Evolutionary conservation across 2,329 filamentous ascomycete genomes (phyloP).

Genomic region (Neonectria punicea): DNA sequence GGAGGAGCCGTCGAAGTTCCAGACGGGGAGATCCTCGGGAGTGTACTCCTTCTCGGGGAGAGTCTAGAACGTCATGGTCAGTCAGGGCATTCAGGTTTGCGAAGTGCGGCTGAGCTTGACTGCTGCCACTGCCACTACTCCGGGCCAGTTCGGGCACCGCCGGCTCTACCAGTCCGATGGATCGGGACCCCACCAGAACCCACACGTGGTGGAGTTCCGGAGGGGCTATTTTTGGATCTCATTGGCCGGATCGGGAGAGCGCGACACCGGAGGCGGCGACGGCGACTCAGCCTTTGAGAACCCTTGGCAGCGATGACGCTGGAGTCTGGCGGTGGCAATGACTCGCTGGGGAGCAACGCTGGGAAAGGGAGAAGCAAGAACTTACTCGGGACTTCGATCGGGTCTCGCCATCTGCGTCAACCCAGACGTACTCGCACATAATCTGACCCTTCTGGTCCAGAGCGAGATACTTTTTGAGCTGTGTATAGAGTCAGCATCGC

Average conservation of each 20-base stretch:
- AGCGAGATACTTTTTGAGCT: constrained; percentile 92
- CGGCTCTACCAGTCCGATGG: constrained; percentile 26
- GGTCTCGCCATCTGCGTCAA: constrained; percentile 83
- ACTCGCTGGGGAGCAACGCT: constrained; percentile 1
- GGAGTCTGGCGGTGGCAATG: constrained; percentile 15
- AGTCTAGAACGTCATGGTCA: constrained; percentile 51
- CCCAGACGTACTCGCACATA: constrained; percentile 98
- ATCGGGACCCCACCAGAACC: constrained; percentile 16
- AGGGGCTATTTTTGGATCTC: constrained; percentile 20
- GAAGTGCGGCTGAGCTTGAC: background rate
- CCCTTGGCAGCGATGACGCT: constrained; percentile 22
- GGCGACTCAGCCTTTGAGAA: constrained; percentile 20
- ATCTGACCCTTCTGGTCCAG: constrained; percentile 89
- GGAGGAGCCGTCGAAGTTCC: constrained; percentile 79
- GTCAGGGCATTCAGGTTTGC: background rate
- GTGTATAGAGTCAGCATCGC: constrained; percentile 36
- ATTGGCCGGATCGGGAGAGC: constrained; percentile 21
- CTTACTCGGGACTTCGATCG: constrained; percentile 97
- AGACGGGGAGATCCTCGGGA: constrained; percentile 63
- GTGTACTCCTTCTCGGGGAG: constrained; percentile 61
- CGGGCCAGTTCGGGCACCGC: constrained; percentile 9
- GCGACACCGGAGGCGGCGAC: constrained; percentile 25
- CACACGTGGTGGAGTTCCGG: constrained; percentile 9
- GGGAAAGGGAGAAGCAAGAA: constrained; percentile 38
- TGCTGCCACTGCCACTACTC: background rate